Conservation (phyloP, 176 grass and related monocot species). For the Phoenix dactylifera region DNA sequence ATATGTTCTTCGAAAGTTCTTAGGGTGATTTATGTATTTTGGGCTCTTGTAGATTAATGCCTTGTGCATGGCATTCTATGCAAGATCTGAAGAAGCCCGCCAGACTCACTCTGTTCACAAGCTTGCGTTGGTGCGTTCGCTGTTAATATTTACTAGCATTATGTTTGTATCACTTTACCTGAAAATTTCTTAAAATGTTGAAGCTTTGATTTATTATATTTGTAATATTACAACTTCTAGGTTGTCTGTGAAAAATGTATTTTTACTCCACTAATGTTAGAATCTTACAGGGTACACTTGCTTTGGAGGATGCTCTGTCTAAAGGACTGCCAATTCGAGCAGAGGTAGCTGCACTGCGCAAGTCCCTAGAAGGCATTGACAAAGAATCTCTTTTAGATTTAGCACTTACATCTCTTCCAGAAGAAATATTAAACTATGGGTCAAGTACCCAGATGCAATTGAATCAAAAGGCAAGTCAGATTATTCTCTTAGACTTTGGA, state of each 20-base stretch:
- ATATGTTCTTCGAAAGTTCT: not conserved
- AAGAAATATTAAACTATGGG: slow-evolving; percentile 76
- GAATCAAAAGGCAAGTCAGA: slow-evolving; percentile 60
- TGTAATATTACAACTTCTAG: too few relatives aligned
- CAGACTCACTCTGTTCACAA: slow-evolving; percentile 97
- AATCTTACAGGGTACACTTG: slow-evolving; percentile 53
- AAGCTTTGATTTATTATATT: slow-evolving; percentile 1
- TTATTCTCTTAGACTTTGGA: slow-evolving; percentile 1
- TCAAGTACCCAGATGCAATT: slow-evolving; percentile 60
- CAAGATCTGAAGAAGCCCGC: slow-evolving; percentile 91
- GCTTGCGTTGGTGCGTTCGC: slow-evolving; percentile 64
- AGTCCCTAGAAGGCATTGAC: slow-evolving; percentile 81
- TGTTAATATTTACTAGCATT: slow-evolving; percentile 6
- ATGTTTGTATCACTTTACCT: not conserved
- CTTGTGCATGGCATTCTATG: slow-evolving; percentile 95
- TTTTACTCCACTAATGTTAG: not conserved
- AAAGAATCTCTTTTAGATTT: slow-evolving; percentile 89
- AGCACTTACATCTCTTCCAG: slow-evolving; percentile 71
- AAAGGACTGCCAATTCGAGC: slow-evolving; percentile 62
- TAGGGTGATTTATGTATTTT: slow-evolving; percentile 8
- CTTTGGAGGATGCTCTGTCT: slow-evolving; percentile 79
- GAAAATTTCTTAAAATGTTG: too few relatives aligned
- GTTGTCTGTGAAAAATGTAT: too few relatives aligned
- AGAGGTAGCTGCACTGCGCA: slow-evolving; percentile 59
- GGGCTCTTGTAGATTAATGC: slow-evolving; percentile 69